phyloP scores from a whole-genome alignment of 345 rosid genomes.

The Lepidium sativum region DNA sequence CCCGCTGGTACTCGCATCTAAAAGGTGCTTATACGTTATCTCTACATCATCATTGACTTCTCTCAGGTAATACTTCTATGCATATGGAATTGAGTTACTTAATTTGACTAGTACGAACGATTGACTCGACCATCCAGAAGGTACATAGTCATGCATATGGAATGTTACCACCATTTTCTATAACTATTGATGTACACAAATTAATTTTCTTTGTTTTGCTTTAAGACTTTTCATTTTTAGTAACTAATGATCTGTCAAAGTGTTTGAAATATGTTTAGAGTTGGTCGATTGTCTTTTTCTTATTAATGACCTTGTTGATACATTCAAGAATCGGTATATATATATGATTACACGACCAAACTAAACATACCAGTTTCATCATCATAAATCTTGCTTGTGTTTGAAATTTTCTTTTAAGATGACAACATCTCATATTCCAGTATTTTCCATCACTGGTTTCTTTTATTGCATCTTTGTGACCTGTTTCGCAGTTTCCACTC shows the following conservation, averaged over 20 bases:
- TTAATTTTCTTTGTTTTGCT: too few relatives aligned
- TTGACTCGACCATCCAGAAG: too few relatives aligned
- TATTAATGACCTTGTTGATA: too few relatives aligned
- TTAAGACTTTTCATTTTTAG: too few relatives aligned
- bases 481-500: neutral
- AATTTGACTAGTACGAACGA: too few relatives aligned
- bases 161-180: too few relatives aligned
- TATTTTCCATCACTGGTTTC: neutral
- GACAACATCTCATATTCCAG: neutral
- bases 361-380: neutral
- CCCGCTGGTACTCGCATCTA: constrained; percentile 43
- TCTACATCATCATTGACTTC: constrained; percentile 75
- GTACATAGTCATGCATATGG: too few relatives aligned
- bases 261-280: too few relatives aligned
- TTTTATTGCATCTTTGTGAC: neutral
- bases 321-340: too few relatives aligned
- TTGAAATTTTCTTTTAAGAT: neutral
- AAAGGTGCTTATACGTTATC: constrained; percentile 88
- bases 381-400: neutral
- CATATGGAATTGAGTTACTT: neutral
- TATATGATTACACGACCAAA: neutral
- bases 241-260: too few relatives aligned
- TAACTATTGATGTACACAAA: too few relatives aligned
- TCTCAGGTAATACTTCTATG: constrained; percentile 43
- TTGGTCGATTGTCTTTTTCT: too few relatives aligned